phyloP scores from a whole-genome alignment of 1,284 basidiomycete species.

The Fomitopsis palustris region DNA sequence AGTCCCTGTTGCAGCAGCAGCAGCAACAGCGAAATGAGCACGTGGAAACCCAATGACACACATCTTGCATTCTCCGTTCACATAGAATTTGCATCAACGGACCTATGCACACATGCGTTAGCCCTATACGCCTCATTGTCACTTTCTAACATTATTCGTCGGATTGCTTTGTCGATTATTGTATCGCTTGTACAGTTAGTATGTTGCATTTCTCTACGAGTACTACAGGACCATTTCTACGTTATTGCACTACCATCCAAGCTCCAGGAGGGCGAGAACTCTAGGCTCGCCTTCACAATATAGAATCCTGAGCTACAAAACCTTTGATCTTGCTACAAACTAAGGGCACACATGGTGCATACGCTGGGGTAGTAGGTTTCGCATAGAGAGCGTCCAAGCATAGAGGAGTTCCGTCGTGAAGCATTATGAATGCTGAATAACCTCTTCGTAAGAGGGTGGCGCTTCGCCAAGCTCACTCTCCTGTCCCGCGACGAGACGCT shows the following conservation, averaged over 20 bases:
- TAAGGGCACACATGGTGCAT: neutral
- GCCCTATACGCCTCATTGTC: neutral
- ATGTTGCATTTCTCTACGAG: neutral
- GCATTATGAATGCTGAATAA: constrained; percentile 1
- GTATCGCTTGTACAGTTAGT: neutral
- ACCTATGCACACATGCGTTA: neutral
- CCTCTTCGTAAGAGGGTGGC: constrained; percentile 56
- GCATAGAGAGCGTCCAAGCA: neutral
- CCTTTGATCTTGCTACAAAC: neutral
- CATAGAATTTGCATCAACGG: neutral
- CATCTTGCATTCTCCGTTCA: no score
- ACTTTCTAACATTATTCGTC: constrained; percentile 1
- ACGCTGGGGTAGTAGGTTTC: neutral
- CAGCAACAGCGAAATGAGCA: neutral
- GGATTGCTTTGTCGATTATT: neutral
- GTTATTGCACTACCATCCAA: neutral
- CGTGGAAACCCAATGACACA: neutral
- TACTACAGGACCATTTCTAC: neutral
- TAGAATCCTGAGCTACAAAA: constrained; percentile 1
- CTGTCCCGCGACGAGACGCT: constrained; percentile 59
- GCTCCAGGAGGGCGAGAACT: neutral
- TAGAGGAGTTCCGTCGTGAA: neutral
- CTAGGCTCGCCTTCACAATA: neutral
- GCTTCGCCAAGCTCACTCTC: constrained; percentile 61
- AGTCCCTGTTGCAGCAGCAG: neutral